Base-by-base conservation (phyloP, 495 filamentous ascomycete genomes). In the Chaetomium cochliodes region DNA sequence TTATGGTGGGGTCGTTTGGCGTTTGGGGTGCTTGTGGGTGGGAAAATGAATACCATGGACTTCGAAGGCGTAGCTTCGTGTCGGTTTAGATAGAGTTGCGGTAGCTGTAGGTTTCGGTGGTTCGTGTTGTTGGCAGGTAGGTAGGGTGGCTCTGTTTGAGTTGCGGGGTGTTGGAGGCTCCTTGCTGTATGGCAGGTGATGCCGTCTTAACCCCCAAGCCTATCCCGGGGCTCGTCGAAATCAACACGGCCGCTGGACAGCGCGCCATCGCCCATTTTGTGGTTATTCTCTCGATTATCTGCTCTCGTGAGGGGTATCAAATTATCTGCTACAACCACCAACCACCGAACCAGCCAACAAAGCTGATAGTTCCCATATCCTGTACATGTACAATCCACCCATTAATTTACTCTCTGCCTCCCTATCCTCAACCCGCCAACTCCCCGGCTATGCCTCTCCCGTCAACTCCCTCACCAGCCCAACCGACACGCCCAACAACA, bases 401-500 rank as follows among this genome's bases (percentile, higher is more conserved):
- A n/a, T n/a, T n/a, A n/a, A n/a, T n/a, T n/a, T n/a, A n/a, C n/a
- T n/a, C n/a, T n/a, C n/a, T n/a, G n/a, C n/a, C n/a, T n/a, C n/a
- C 33, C 33, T 1, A 1, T 37, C 6, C 5, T 37, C 33, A 11
- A 44, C 15, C 41, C 41, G 3, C 6, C 41, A 44, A 44, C 11
- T 15, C 41, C 16, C 41, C 5, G 0, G 1, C 46, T 22, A 69
- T n/a, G 47, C 62, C 44, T 67, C 69, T 23, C 64, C 77, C 3
- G 76, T 76, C 23, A 82, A 68, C 62, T 61, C 73, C 62, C 75
- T 74, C 26, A 81, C 74, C 33, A 80, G 64, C 11, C 79, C 80
- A 9, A 81, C 75, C 44, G 70, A 56, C 0, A 82, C 42, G 46
- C 77, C 77, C 66, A 81, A 71, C 59, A 94, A 62, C 25, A 96